Percentiles rank a stretch among this genome's conserved stretches.
phyloP scores from a whole-genome alignment of 1,139 yeast species.

The Yamadazyma siamensis region DNA sequence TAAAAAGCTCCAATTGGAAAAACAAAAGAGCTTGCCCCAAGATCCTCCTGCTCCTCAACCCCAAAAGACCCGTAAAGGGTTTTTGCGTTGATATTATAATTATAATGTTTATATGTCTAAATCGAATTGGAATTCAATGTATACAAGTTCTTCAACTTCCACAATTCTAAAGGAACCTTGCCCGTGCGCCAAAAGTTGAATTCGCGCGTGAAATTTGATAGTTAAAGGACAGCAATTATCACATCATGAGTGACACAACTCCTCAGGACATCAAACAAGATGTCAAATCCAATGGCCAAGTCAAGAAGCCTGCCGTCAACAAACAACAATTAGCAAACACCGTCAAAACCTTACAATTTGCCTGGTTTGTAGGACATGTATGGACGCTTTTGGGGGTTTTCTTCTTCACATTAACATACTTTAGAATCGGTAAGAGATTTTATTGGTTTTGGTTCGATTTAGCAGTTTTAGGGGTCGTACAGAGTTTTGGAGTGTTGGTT shows the following conservation, averaged over 20 bases:
- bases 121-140: neutral
- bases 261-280: no score
- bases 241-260: no score
- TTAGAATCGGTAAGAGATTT: constrained; percentile 19
- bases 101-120: no score
- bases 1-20: constrained; percentile 80
- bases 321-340: constrained; percentile 16
- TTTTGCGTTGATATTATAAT: constrained; percentile 50
- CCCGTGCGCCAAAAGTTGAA: no score
- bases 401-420: constrained; percentile 51
- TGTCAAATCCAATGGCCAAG: no score
- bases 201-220: no score
- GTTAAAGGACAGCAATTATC: no score
- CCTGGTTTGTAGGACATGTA: constrained; percentile 71
- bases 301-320: constrained; percentile 10
- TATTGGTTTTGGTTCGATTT: constrained; percentile 52
- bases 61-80: constrained; percentile 52
- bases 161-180: no score
- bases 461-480: constrained; percentile 62
- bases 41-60: constrained; percentile 52
- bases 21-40: constrained; percentile 54
- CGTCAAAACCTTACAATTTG: constrained; percentile 48
- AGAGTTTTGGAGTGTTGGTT: constrained; percentile 75
- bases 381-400: constrained; percentile 55
- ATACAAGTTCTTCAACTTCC: neutral